Evolutionary conservation across 495 filamentous ascomycete species (phyloP), one percentile per base, ranked within the genome.

Genomic region (Trichocladium uniseriatum): DNA sequence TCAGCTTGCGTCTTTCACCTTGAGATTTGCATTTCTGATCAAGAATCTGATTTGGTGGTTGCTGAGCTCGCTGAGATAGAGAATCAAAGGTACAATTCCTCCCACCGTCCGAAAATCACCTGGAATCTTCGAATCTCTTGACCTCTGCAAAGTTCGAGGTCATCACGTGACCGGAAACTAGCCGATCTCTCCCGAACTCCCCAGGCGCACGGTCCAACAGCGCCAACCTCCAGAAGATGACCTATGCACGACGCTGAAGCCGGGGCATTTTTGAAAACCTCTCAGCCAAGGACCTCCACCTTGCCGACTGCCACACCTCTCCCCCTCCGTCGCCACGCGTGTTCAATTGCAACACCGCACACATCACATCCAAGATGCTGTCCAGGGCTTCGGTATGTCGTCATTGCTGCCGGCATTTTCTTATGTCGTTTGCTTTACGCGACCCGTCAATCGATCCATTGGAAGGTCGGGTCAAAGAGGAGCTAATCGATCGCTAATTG

Each of bases 311-410:
- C 31, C 31, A 32, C 31, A 6, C 31, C 9, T 32, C 31, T 32
- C 13, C 31, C 31, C 31, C 31, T 32, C 52, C 59, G 35, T 49
- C 56, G 51, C 51, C 45, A 54, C 32, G 45, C 48, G 43, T 56
- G 49, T 49, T 63, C 56, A 55, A 57, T 62, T 60, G 52, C 55
- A 45, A 39, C 61, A 63, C 54, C 53, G 42, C 55, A 60, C 51
- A 44, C 51, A 44, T 50, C 37, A 32, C 14, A 55, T 61, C n/a
- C 73, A 79, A 70, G 69, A 86, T 86, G 82, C 73, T 85, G 50
- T 72, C 84, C 67, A 67, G 83, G 70, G 76, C 75, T 62, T 82
- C 80, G 70, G 82, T 86, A 74, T 60, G 76, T 68, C 44, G 31
- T 41, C 36, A 55, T 55, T 55, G 58, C 36, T n/a, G 6, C 4